Evolutionary conservation across 257 asterid genomes (phyloP).

Genomic region (Salvia rosmarinus): DNA sequence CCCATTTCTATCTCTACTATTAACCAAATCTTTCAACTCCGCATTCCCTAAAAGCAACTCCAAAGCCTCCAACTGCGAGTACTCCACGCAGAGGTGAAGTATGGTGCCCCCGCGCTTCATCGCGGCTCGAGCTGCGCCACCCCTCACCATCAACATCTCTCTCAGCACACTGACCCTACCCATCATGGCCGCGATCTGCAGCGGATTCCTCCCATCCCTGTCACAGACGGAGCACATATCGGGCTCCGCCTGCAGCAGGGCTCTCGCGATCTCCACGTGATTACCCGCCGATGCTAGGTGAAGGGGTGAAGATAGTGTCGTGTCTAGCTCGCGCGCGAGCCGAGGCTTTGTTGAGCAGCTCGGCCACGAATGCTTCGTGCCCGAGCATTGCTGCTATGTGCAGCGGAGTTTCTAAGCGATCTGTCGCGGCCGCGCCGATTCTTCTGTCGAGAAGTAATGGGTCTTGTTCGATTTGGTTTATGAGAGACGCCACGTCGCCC

Average conservation of each 20-base stretch:
- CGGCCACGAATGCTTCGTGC: constrained; percentile 28
- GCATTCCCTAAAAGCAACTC: constrained; percentile 11
- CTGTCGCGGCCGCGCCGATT: background rate
- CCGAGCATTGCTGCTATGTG: constrained; percentile 49
- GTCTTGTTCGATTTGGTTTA: constrained; percentile 28
- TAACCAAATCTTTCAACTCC: constrained; percentile 27
- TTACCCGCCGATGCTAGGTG: constrained; percentile 46
- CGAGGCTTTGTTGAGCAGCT: constrained; percentile 32
- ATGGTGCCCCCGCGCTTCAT: constrained; percentile 23
- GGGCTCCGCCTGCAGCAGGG: constrained; percentile 22
- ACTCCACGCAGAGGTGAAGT: constrained; percentile 55
- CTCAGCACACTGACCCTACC: constrained; percentile 45
- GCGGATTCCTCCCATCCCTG: constrained; percentile 49
- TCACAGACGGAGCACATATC: constrained; percentile 39
- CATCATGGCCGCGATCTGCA: constrained; percentile 52
- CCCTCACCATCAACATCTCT: constrained; percentile 30
- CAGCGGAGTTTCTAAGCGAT: constrained; percentile 46
- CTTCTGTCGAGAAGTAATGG: constrained; percentile 36
- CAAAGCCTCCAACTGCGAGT: constrained; percentile 41
- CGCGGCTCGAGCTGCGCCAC: constrained; percentile 38
- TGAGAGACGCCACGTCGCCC: constrained; percentile 26
- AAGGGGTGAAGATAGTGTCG: constrained; percentile 39
- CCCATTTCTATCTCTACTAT: constrained; percentile 43
- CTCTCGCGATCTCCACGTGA: constrained; percentile 33
- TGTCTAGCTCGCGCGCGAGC: constrained; percentile 40